phyloP scores from a whole-genome alignment of 1,284 basidiomycete genomes.

The Trametes pubescens region DNA sequence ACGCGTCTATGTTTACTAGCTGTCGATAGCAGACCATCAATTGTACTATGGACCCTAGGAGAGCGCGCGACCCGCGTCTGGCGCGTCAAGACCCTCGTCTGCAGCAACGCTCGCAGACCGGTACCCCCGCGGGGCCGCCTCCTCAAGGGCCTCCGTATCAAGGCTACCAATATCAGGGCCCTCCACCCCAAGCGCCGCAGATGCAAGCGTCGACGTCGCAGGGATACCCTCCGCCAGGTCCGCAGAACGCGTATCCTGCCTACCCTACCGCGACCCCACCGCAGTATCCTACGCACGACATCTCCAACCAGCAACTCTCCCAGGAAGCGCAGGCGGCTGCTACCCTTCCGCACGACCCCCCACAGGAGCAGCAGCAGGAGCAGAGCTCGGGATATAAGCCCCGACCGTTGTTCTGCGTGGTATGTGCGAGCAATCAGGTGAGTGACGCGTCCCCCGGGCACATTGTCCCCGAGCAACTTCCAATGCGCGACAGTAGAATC shows the following conservation, averaged over 20 bases:
- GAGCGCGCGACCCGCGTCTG: conserved; percentile 80
- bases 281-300: conserved; percentile 36
- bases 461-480: conserved; percentile 5
- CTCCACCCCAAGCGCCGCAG: conserved; percentile 32
- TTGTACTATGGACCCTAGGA: conserved; percentile 74
- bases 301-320: conserved; percentile 39
- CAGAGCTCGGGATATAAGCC: conserved; percentile 55
- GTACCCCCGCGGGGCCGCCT: conserved; percentile 45
- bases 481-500: conserved; percentile 70
- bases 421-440: conserved; percentile 98
- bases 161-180: conserved; percentile 24
- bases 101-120: conserved; percentile 56
- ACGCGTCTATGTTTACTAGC: conserved; percentile 13
- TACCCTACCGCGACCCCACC: conserved; percentile 49
- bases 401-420: conserved; percentile 92
- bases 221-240: conserved; percentile 28
- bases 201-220: conserved; percentile 34
- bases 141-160: conserved; percentile 28
- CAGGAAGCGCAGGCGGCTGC: conserved; percentile 41
- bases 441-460: conserved; percentile 34
- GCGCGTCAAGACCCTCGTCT: conserved; percentile 72
- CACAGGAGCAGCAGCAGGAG: conserved; percentile 24
- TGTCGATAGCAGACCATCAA: background rate
- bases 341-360: conserved; percentile 9
- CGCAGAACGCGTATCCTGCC: conserved; percentile 29